phyloP scores from a whole-genome alignment of 2,329 filamentous ascomycete genomes.

The Trichoderma atroviride region DNA sequence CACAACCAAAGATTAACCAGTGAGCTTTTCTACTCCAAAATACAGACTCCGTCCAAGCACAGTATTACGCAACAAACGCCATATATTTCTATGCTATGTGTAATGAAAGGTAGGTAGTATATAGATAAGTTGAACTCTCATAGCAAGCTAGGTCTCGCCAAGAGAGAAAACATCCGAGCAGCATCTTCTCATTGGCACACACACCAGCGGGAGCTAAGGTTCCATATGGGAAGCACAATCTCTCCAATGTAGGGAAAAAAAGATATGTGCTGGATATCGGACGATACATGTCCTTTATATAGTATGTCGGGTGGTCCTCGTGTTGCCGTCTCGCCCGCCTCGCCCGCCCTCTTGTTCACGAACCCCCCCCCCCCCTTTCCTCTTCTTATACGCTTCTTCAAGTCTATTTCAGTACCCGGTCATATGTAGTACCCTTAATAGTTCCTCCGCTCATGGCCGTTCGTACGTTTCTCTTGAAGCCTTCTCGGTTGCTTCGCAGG shows the following conservation, averaged over 20 bases:
- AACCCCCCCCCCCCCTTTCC: neutral
- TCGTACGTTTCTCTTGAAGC: slow-evolving; percentile 89
- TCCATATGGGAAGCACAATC: neutral
- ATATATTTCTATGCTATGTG: slow-evolving; percentile 24
- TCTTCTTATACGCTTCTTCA: neutral
- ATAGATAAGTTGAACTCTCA: slow-evolving; percentile 5
- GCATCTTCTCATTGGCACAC: neutral
- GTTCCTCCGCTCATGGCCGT: slow-evolving; percentile 78
- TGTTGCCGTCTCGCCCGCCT: neutral
- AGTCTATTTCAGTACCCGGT: slow-evolving; percentile 71
- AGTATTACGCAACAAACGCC: slow-evolving; percentile 6
- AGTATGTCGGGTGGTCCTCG: slow-evolving; percentile 3
- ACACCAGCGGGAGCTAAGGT: neutral
- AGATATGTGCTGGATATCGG: slow-evolving; percentile 4
- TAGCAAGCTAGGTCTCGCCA: neutral
- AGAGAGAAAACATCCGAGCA: neutral
- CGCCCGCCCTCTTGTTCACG: neutral
- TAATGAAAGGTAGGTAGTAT: slow-evolving; percentile 24
- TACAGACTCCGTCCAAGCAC: neutral
- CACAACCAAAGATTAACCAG: neutral
- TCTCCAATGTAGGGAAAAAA: neutral
- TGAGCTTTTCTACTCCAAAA: neutral
- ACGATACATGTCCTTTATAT: slow-evolving; percentile 15
- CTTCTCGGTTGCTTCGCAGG: slow-evolving; percentile 79
- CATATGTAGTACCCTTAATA: slow-evolving; percentile 73